These are phyloP conservation scores for Cylindrodendrum hubeiense DNA, from an alignment of 2,329 filamentous ascomycete species.

Conservation along the genomic window DNA sequence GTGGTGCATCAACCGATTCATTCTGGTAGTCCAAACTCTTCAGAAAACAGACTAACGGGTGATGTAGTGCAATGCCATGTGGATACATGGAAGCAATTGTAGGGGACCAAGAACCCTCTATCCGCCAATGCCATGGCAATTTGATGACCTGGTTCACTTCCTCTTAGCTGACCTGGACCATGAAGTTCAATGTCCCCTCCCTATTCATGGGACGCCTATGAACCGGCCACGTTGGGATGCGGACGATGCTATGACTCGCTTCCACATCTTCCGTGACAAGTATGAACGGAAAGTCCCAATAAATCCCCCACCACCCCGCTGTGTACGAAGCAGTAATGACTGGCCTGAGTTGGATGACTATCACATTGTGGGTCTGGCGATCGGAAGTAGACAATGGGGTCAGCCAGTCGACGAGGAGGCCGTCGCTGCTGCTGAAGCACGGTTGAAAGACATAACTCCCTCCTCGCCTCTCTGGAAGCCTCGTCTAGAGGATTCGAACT, in stretches of 20 bases:
- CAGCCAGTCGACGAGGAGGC: slow-evolving; percentile 8
- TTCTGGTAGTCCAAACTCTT: background rate
- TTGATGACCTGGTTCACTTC: background rate
- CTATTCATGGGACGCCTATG: slow-evolving; percentile 1
- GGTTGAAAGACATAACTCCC: slow-evolving; percentile 1
- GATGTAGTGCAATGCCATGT: slow-evolving; percentile 10
- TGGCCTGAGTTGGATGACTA: slow-evolving; percentile 65
- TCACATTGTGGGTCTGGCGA: slow-evolving; percentile 60
- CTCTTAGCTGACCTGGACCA: background rate
- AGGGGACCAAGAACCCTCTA: slow-evolving; percentile 7
- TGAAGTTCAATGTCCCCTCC: slow-evolving; percentile 1
- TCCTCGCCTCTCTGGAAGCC: background rate
- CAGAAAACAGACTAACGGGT: background rate
- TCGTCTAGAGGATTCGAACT: too few species aligned
- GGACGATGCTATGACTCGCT: background rate
- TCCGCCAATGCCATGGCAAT: slow-evolving; percentile 8
- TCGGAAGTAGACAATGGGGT: background rate
- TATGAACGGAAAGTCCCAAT: slow-evolving; percentile 76
- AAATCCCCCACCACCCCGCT: slow-evolving; percentile 64
- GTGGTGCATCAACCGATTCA: background rate
- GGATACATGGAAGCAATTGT: slow-evolving; percentile 6
- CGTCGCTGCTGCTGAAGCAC: background rate
- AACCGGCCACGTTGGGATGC: slow-evolving; percentile 12
- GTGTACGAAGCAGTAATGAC: background rate
- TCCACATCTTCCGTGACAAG: slow-evolving; percentile 73